Evolutionary conservation across 164 flowering plant genomes (phyloP), one percentile per base, ranked within the genome.

Genomic region (Litsea cubeba): DNA sequence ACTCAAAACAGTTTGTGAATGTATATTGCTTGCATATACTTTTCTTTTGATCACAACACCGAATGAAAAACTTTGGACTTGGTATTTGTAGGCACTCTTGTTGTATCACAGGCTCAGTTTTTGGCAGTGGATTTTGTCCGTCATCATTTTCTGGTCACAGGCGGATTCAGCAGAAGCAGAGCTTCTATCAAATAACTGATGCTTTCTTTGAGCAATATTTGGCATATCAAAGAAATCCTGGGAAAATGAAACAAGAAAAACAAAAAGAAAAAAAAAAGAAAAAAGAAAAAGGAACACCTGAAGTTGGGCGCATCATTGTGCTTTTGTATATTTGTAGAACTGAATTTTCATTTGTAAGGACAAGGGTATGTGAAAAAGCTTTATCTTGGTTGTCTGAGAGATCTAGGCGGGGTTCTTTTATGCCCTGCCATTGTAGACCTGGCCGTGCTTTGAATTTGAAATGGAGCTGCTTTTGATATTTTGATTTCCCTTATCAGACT

Each of bases 21-120:
- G 8, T 5, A 8, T 5, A 40, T 1, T 5, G 46, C 11, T 40
- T 40, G 46, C 46, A 40, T 40, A 40, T 60, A 23, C 22, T 18
- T 60, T 23, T 60, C 23, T 18, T 60, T 60, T 60, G 63, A 60
- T 60, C 23, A n/a, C 23, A 60, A n/a, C 7, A 7, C n/a, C n/a
- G 63, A 60, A 60, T 5, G 23, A 18, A n/a, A 60, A 60, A 11
- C 7, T 60, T 60, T 23, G 23, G 24, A 35, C 17, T 5, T n/a
- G 50, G 32, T 12, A 71, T 54, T 68, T 74, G 83, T 83, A 80
- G 83, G 80, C 69, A 71, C 74, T 75, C 68, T 70, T 76, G 76
- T 71, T 76, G 76, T 73, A 50, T 68, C 30, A 66, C 70, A 77
- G 74, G 69, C 69, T 76, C 62, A 76, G 75, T 73, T 71, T 75